Percentiles rank a stretch among this genome's conserved stretches.
These are phyloP conservation scores for Neoboletus subvelutipes DNA, from an alignment of 768 basidiomycete genomes.

Conservation along the genomic window DNA sequence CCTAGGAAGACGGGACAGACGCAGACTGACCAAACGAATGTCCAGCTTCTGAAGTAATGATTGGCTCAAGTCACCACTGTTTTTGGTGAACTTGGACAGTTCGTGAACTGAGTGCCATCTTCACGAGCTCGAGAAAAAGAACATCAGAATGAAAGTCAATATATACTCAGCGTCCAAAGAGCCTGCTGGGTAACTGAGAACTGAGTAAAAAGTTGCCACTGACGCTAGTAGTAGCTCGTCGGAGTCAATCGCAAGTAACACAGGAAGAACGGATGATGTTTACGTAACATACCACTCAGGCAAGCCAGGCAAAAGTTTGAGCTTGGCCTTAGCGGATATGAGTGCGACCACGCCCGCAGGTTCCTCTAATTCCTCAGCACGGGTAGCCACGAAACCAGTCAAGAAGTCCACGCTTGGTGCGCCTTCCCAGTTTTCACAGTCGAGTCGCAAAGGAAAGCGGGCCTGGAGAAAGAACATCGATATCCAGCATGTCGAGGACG, in stretches of 20 bases:
- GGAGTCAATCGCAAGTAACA: too few species aligned
- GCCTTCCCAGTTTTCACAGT: constrained; percentile 45
- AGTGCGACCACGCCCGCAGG: background rate
- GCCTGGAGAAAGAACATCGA: constrained; percentile 95
- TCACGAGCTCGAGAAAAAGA: background rate
- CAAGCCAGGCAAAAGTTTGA: background rate
- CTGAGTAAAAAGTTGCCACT: too few species aligned
- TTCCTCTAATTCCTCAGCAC: constrained; percentile 4
- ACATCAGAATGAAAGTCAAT: background rate
- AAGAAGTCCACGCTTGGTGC: constrained; percentile 23
- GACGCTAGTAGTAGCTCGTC: too few species aligned
- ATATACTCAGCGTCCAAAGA: background rate
- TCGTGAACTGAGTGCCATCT: background rate
- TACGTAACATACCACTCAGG: constrained; percentile 1
- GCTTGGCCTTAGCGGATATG: constrained; percentile 7
- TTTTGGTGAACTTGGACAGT: background rate
- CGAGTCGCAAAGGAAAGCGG: constrained; percentile 86
- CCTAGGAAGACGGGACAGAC: background rate
- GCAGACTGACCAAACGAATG: background rate
- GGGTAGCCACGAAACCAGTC: constrained; percentile 3
- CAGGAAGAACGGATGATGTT: too few species aligned
- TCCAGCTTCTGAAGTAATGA: background rate
- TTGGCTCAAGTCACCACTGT: background rate
- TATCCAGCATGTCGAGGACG: constrained; percentile 73
- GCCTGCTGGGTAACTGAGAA: background rate